Conservation (phyloP, 495 filamentous ascomycete species). For the Acidiella bohemica region DNA sequence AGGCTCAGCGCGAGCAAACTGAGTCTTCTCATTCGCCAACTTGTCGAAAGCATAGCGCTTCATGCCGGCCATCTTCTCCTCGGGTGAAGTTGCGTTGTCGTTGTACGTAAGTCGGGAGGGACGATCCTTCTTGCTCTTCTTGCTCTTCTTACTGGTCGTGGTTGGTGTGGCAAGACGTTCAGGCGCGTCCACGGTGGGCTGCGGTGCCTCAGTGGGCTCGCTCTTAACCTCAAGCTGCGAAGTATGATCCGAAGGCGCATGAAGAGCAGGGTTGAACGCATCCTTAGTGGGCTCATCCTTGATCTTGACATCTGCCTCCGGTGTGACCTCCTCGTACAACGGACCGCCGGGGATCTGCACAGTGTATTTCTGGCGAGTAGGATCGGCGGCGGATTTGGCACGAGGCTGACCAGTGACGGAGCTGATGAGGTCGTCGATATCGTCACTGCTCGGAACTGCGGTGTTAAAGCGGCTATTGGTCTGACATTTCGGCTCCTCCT, state of each 20-base stretch:
- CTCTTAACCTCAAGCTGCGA: too few species aligned
- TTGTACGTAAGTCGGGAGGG: background rate
- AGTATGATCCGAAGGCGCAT: too few species aligned
- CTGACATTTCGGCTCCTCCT: too few species aligned
- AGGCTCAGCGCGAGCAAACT: background rate
- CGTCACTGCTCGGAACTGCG: background rate
- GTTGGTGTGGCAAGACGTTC: background rate
- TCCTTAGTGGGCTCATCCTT: too few species aligned
- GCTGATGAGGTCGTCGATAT: slow-evolving; percentile 5
- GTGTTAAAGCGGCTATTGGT: too few species aligned
- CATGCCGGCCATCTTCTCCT: background rate
- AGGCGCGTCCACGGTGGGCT: background rate
- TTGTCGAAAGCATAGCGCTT: background rate
- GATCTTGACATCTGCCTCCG: too few species aligned
- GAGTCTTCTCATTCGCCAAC: background rate
- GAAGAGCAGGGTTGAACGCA: too few species aligned
- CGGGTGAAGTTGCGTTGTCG: background rate
- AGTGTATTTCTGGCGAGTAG: too few species aligned
- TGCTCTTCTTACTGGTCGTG: background rate
- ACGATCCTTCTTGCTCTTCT: background rate
- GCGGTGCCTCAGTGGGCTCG: too few species aligned
- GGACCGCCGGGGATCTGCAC: too few species aligned
- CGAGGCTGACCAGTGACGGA: slow-evolving; percentile 1
- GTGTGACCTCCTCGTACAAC: too few species aligned
- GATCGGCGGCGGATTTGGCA: too few species aligned